phyloP scores from a whole-genome alignment of 129 eudicot species.

The Tagetes erecta region DNA sequence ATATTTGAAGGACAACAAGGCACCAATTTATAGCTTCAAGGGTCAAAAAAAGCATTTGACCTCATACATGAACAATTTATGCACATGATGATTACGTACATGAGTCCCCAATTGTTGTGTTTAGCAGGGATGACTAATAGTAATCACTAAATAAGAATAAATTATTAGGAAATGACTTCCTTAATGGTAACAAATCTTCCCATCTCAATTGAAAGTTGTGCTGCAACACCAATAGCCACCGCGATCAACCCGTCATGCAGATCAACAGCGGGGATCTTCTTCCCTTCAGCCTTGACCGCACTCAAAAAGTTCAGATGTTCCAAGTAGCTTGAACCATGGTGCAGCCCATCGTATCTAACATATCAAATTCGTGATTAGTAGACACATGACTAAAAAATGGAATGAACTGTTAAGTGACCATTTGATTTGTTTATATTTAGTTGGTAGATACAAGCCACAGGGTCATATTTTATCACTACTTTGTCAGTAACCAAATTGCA shows the following conservation, averaged over 20 bases:
- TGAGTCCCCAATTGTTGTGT: no score
- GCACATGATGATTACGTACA: constrained; percentile 2
- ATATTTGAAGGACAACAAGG: neutral
- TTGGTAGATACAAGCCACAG: neutral
- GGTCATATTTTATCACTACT: neutral
- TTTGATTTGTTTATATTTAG: neutral
- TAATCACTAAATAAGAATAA: neutral
- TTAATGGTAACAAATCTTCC: constrained; percentile 83
- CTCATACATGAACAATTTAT: neutral
- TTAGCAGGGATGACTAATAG: constrained; percentile 2
- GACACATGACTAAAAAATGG: neutral
- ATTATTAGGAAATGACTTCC: constrained; percentile 50
- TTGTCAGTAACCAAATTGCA: neutral
- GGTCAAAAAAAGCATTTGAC: constrained; percentile 24
- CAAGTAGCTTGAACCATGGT: constrained; percentile 97
- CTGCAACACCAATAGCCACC: constrained; percentile 99
- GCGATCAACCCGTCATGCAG: constrained; percentile 83
- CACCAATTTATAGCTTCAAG: neutral
- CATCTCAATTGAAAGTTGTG: constrained; percentile 77
- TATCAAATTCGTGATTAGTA: constrained; percentile 12
- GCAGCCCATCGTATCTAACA: constrained; percentile 87
- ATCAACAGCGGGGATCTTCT: constrained; percentile 66
- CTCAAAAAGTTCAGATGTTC: constrained; percentile 80
- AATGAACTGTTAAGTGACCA: neutral
- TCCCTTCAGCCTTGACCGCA: constrained; percentile 59